Evolutionary conservation across 768 basidiomycete species (phyloP), one percentile per base, ranked within the genome.

Genomic region (Suillus decipiens): DNA sequence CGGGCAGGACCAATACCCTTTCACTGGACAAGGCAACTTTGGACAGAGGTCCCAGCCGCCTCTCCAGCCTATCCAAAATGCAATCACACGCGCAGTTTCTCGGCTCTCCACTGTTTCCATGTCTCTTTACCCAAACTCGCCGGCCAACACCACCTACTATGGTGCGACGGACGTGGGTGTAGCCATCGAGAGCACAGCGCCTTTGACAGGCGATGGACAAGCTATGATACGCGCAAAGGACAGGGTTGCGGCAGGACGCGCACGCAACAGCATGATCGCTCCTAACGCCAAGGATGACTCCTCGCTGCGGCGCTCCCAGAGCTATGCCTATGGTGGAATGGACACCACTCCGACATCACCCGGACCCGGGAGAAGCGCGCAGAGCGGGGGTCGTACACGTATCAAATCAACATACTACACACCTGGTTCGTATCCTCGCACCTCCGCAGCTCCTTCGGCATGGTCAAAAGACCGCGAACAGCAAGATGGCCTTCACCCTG

Each of bases 331-430:
- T 63, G 84, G 82, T 62, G 84, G 83, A 42, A 80, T 82, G 43
- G 85, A 86, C 61, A 68, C 72, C 3, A 85, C 86, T 10, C 84
- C 86, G 31, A 61, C 53, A 61, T 73, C 61, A 53, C 66, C 48
- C 63, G 68, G 67, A 73, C 70, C 48, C 1, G 68, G 70, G 56
- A 61, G 63, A 45, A 65, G 48, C 3, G 68, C 68, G 34, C 72
- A 72, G 57, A 76, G 68, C 55, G 84, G 83, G 61, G 86, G 89
- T 43, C 85, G 89, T 42, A 84, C 82, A 54, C 84, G 83, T 41
- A 86, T 90, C 66, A 88, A 89, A 71, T 89, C 89, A 10, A 82
- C 88, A 7, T 89, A 91, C 69, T 86, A 84, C 63, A 81, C 83
- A 10, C 79, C 83, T 5, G 80, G 84, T 7, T 73, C 79, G 43